Conservation (phyloP, 768 basidiomycete species). For the Leccinum incarnatum region DNA sequence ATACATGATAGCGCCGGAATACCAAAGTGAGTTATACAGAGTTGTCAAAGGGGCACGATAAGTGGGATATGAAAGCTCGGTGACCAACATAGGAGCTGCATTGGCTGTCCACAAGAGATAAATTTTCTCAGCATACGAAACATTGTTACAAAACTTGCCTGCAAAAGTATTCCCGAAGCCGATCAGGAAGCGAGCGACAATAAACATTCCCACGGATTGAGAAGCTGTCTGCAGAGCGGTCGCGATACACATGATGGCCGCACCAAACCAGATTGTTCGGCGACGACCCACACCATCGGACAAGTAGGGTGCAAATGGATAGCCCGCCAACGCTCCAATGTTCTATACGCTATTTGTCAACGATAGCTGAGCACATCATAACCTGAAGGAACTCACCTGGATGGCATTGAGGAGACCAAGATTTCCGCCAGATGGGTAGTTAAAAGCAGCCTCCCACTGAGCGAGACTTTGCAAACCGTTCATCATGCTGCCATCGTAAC, state of each 20-base stretch:
- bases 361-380: background rate
- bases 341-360: background rate
- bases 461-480: background rate
- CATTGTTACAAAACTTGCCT: background rate
- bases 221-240: background rate
- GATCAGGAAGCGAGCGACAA: background rate
- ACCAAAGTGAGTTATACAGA: background rate
- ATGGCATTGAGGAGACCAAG: background rate
- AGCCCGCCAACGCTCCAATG: background rate
- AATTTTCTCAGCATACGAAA: background rate
- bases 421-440: background rate
- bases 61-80: background rate
- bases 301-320: background rate
- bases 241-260: background rate
- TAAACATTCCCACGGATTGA: background rate
- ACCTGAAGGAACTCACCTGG: background rate
- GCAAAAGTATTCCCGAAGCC: background rate
- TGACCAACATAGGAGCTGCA: background rate
- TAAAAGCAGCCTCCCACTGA: background rate
- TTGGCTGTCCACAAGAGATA: background rate
- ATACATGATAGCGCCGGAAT: background rate
- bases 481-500: background rate
- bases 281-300: background rate
- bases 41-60: background rate
- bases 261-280: background rate